These are phyloP conservation scores for Keithomyces neogunnii DNA, from an alignment of 2,329 filamentous ascomycete genomes.

Conservation along the genomic window DNA sequence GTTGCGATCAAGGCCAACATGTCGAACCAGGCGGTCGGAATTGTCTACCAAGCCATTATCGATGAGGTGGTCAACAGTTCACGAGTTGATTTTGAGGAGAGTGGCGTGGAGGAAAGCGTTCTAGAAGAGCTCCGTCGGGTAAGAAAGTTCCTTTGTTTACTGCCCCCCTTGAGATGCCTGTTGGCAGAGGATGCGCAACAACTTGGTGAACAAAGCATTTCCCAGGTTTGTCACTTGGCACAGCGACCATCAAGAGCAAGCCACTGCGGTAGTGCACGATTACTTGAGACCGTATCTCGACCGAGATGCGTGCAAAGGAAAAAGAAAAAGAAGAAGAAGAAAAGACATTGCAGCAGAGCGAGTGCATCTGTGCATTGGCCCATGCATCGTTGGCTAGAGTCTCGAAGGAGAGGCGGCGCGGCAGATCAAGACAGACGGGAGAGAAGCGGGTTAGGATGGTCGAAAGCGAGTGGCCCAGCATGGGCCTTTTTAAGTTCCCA, in stretches of 20 bases:
- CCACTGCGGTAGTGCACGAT: too few relatives aligned
- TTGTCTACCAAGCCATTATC: conserved; percentile 71
- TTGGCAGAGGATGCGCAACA: not conserved
- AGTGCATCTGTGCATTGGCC: not conserved
- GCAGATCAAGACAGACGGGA: conserved; percentile 8
- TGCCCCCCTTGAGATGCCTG: not conserved
- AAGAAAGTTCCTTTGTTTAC: conserved; percentile 28
- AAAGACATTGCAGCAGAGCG: not conserved
- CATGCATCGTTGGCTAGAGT: conserved; percentile 18
- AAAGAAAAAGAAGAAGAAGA: too few relatives aligned
- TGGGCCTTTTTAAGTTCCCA: conserved; percentile 47
- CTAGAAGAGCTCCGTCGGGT: conserved; percentile 84
- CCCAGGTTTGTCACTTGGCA: too few relatives aligned
- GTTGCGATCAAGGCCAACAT: conserved; percentile 27
- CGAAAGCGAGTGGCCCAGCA: conserved; percentile 36
- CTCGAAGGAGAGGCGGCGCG: conserved; percentile 17
- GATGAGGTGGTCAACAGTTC: conserved; percentile 87
- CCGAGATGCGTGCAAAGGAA: too few relatives aligned
- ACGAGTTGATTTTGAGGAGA: conserved; percentile 93
- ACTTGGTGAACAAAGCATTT: not conserved
- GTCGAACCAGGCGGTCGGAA: conserved; percentile 57
- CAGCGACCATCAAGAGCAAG: too few relatives aligned
- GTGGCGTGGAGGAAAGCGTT: conserved; percentile 79
- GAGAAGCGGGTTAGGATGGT: conserved; percentile 16
- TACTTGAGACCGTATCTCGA: too few relatives aligned